Base-by-base conservation (phyloP, 2,329 filamentous ascomycete genomes). In the Fusarium keratoplasticum region DNA sequence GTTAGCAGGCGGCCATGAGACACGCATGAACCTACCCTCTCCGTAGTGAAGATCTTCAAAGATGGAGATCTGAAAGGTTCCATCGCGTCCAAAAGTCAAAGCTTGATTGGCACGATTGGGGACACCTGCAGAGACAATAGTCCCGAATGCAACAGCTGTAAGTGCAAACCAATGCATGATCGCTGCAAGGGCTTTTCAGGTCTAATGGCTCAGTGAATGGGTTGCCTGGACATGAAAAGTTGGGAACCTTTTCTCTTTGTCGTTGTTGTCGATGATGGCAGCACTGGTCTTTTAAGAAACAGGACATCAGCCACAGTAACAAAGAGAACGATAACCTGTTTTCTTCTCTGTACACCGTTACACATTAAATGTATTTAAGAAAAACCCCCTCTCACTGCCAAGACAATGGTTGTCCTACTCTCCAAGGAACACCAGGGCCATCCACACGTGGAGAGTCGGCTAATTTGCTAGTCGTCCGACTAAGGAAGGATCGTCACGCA, bases 41-140 rank as follows among this genome's bases (percentile, higher is more conserved):
- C 92, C 93, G 78, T 92, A 93, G 78, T 95, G 92, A 9, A 94
- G 81, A 74, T 95, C 93, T 31, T 89, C 88, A 70, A 95, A 93
- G 14, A 94, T 86, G 2, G 89, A 83, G 35, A 89, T 82, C 61
- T 88, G 86, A 73, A 89, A 89, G 0, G 82, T 86, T 7, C 86
- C 86, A 52, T 87, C 83, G 1, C 74, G 22, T 10, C 78, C 79
- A 72, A 89, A 87, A 9, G 68, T 73, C 5, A 81, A 64, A 6
- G 73, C 42, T 40, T 38, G 38, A 25, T 57, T 58, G n/a, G 50
- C 14, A 20, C 25, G 36, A 47, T 36, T 61, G 16, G 62, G 9
- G 35, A 29, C 29, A 20, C 52, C 54, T 29, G 62, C 54, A 38
- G 58, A 42, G 18, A n/a, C 61, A 57, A 57, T 36, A n/a, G 47